Evolutionary conservation across 1,139 yeast species (phyloP).

Genomic region (Saccharomyces hybrid): DNA sequence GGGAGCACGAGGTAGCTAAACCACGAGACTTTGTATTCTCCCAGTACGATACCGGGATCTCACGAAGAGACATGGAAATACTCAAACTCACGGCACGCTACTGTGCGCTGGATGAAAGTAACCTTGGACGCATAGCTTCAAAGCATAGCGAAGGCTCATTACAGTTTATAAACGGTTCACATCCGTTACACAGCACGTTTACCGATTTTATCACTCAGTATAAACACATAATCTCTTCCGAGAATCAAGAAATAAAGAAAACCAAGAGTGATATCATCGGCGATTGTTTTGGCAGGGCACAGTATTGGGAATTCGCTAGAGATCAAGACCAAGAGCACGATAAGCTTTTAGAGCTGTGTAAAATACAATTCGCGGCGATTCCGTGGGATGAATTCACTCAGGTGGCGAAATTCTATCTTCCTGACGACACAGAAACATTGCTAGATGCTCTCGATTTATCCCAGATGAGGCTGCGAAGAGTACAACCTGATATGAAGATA

Average conservation of each 20-base stretch:
- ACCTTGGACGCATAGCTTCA: conserved; percentile 37
- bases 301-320: conserved; percentile 38
- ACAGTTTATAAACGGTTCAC: conserved; percentile 55
- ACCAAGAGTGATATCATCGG: conserved; percentile 35
- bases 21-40: conserved; percentile 43
- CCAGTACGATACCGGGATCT: conserved; percentile 45
- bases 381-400: conserved; percentile 76
- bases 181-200: conserved; percentile 56
- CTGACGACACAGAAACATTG: conserved; percentile 58
- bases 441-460: conserved; percentile 52
- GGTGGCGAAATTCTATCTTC: conserved; percentile 49
- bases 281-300: conserved; percentile 50
- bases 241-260: conserved; percentile 21
- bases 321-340: conserved; percentile 30
- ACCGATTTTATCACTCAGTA: conserved; percentile 50
- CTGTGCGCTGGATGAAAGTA: conserved; percentile 47
- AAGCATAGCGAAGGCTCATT: conserved; percentile 46
- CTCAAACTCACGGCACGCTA: conserved; percentile 68
- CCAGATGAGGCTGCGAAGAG: conserved; percentile 2
- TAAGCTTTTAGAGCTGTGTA: conserved; percentile 34
- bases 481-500: neutral
- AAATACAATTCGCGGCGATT: conserved; percentile 58
- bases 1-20: conserved; percentile 11
- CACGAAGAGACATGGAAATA: conserved; percentile 57
- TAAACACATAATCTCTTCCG: conserved; percentile 16